Base-by-base conservation (phyloP, 2,329 filamentous ascomycete species). In the Paracorniculantispora psalliotae region DNA sequence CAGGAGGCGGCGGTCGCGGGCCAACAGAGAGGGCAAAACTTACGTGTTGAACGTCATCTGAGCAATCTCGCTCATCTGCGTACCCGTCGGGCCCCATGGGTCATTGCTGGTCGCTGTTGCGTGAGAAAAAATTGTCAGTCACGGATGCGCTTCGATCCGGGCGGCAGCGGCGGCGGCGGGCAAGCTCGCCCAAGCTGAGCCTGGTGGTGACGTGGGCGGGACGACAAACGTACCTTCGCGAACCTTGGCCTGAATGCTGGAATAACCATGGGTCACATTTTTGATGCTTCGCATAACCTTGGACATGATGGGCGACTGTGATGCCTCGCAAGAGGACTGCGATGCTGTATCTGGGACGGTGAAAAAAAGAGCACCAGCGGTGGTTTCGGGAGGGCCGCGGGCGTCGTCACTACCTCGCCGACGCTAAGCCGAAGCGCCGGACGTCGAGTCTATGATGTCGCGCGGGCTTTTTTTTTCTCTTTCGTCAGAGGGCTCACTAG, bases 191-290 rank as follows among this genome's bases (percentile, higher is more conserved):
- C 19, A 17, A 39, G 21, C 25, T 28, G 30, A n/a, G n/a, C 19
- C 19, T 26, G 19, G 17, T 19, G 28, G 21, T 28, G 21, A 49
- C 43, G 56, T 49, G 43, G 25, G 55, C 58, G 48, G 50, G 23
- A 25, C 48, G 54, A 28, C 37, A 58, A 30, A 61, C 86, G 65
- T 79, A 96, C 92, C 92, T 90, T 96, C 93, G 79, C 92, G 88
- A 75, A 99, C 94, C 81, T 97, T 97, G 75, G 97, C 91, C 81
- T 99, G 93, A 69, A 96, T 91, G 65, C 84, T 87, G 37, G 93
- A 97, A 74, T 99, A 99, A 68, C 94, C 94, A 80, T 97, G 99
- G 75, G 94, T 97, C 76, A 99, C 93, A 81, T 97, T 99, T 81
- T 97, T 97, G 70, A 97, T 92, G 73, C 91, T 96, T 77, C 94